Evolutionary conservation across 116 monocot species (phyloP).

Genomic region (Papilionanthe hybrid): DNA sequence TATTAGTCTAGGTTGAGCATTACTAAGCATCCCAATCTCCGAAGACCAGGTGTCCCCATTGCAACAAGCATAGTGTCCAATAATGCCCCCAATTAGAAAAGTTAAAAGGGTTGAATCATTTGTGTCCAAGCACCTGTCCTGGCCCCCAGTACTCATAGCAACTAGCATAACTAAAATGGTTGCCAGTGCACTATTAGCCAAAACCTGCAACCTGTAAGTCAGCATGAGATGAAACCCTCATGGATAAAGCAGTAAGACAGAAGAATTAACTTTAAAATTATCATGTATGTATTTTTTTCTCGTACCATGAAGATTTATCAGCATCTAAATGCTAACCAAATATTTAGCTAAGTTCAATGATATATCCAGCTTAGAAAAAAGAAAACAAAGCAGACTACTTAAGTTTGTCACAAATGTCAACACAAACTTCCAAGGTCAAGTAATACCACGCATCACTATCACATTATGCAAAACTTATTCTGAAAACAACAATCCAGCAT

Average conservation of each 20-base stretch:
- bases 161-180: conserved; percentile 48
- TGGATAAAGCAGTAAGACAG: background rate
- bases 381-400: background rate
- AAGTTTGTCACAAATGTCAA: background rate
- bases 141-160: conserved; percentile 29
- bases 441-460: background rate
- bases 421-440: background rate
- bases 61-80: conserved; percentile 95
- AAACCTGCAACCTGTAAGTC: conserved; percentile 67
- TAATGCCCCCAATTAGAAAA: conserved; percentile 71
- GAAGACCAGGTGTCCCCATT: conserved; percentile 99
- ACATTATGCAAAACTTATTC: background rate
- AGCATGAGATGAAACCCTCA: conserved; percentile 1
- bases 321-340: background rate
- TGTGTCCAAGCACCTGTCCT: conserved; percentile 73
- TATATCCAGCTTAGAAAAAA: background rate
- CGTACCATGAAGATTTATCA: background rate
- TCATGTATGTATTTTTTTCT: background rate
- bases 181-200: conserved; percentile 71
- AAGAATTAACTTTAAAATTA: background rate
- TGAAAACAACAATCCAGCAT: background rate
- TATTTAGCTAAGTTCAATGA: background rate
- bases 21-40: conserved; percentile 79
- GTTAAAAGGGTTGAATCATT: conserved; percentile 54
- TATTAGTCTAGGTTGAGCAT: conserved; percentile 61